Base-by-base conservation (phyloP, 2,329 filamentous ascomycete species). In the Pezicula carpinea region DNA sequence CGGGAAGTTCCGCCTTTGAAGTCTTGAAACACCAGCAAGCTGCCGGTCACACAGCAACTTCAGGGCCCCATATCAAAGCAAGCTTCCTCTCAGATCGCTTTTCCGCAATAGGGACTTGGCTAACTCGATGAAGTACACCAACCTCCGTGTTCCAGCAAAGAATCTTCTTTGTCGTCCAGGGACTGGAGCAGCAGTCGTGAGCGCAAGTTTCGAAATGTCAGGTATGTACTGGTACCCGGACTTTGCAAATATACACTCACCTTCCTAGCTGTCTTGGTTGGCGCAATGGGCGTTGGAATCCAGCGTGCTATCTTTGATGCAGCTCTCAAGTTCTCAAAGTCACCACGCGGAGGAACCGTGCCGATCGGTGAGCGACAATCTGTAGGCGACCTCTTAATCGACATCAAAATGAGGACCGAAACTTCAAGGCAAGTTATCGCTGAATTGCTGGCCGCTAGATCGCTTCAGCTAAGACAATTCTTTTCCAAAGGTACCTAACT, bases 291-390 rank as follows among this genome's bases (percentile, higher is more conserved):
- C 8, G 72, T 75, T 0, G 74, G 75, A 2, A 62, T 80, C 34
- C 76, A 77, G 73, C 68, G 76, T 0, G 69, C 71, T 0, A 69
- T 71, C 0, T 80, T 80, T 51, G 75, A 78, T 13, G 68, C 68
- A 0, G 75, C 74, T 2, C 59, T 80, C 1, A 53, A 55, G 1
- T 80, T 78, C 50, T 73, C 73, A 2, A 76, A 73, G 53, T 44
- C 44, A n/a, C 53, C 59, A 2, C 63, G 76, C 1, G 65, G 72
- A 14, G 75, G 75, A 2, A 67, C 61, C 1, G 64, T 68, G 22
- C 63, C 67, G 0, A 64, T 80, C 33, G 57, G 78, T 6, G 61
- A 73, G 48, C 66, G 71, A 14, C 76, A 80, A 54, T 68, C 67
- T 21, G 72, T 77, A 2, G 72, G 72, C 2, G 75, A 80, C 53